Evolutionary conservation across 1,284 basidiomycete species (phyloP).

Genomic region (Marasmius tenuissimus): DNA sequence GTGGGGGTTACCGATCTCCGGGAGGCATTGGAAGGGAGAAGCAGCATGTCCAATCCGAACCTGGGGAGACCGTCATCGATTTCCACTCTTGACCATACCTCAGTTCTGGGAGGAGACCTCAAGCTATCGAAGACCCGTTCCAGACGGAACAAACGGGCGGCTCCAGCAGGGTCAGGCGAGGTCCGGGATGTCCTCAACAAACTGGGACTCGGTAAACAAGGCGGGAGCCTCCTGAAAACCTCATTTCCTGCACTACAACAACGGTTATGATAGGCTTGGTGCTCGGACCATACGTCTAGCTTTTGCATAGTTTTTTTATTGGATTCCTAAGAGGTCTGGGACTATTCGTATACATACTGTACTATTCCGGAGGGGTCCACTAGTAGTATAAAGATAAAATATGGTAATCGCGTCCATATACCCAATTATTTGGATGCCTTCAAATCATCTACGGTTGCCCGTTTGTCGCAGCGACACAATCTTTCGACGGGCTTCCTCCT

Average conservation of each 20-base stretch:
- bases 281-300: background rate
- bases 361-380: background rate
- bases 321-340: background rate
- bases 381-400: background rate
- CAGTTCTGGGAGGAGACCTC: conserved; percentile 44
- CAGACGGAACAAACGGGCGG: conserved; percentile 51
- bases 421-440: background rate
- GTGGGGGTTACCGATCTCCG: conserved; percentile 85
- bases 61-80: conserved; percentile 64
- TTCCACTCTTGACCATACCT: conserved; percentile 71
- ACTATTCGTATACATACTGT: background rate
- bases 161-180: conserved; percentile 60
- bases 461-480: conserved; percentile 41
- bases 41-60: conserved; percentile 75
- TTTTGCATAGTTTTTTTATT: background rate
- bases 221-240: conserved; percentile 62
- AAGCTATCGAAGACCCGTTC: conserved; percentile 50
- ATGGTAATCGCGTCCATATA: background rate
- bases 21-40: conserved; percentile 82
- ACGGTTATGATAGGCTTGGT: background rate
- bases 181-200: conserved; percentile 77
- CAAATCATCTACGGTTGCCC: conserved; percentile 1
- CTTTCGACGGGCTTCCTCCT: conserved; percentile 55
- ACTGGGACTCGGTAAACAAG: conserved; percentile 74
- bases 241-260: conserved; percentile 58